Conservation (phyloP, 345 rosid species). For the Noccaea caerulescens region DNA sequence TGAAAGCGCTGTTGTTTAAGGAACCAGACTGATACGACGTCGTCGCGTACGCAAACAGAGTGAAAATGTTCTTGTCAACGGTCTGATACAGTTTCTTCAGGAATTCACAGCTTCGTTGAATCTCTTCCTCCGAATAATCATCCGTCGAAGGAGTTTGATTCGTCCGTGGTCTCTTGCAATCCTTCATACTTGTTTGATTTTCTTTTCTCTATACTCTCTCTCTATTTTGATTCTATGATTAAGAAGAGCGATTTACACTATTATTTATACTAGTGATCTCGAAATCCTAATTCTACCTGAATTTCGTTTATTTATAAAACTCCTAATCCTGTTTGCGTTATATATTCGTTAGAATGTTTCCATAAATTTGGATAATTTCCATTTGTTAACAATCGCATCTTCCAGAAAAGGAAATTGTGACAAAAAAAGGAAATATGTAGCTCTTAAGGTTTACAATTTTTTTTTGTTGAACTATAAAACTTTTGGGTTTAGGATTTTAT, state of each 20-base stretch:
- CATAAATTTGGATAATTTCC: neutral
- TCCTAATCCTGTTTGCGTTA: constrained; percentile 40
- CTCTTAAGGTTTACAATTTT: too few relatives aligned
- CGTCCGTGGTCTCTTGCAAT: neutral
- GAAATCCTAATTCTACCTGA: constrained; percentile 2
- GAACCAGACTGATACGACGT: neutral
- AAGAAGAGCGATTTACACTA: neutral
- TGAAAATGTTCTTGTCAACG: neutral
- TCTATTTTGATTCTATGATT: neutral
- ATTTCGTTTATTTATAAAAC: neutral
- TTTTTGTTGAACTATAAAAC: too few relatives aligned
- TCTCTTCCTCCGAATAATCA: constrained; percentile 18
- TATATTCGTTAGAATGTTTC: neutral
- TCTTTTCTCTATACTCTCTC: neutral
- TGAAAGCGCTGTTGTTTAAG: neutral
- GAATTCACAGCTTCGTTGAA: neutral
- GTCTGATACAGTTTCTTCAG: neutral
- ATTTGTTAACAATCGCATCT: neutral
- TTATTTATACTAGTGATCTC: neutral
- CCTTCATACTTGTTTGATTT: constrained; percentile 1
- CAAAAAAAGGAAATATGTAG: neutral
- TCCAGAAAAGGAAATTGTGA: neutral
- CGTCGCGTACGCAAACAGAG: neutral
- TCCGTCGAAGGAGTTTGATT: neutral
- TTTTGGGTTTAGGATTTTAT: too few relatives aligned